These are phyloP conservation scores for Carex littledalei DNA, from an alignment of 176 grass and related monocot species.

Conservation along the genomic window DNA sequence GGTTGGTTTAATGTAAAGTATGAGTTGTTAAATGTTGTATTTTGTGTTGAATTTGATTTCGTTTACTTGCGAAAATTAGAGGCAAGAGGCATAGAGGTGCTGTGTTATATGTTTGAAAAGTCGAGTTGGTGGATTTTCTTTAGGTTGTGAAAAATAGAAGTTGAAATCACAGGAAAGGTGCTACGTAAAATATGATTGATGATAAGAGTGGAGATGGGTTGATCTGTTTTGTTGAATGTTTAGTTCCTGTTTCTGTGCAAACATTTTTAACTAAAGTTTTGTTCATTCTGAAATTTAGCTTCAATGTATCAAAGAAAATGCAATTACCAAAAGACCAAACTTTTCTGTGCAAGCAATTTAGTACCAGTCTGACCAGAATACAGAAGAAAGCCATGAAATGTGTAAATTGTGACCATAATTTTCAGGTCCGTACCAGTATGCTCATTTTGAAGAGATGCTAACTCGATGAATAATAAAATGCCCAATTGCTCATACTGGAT, in stretches of 20 bases:
- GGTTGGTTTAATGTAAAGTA: slow-evolving; percentile 36
- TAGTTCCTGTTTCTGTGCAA: neutral
- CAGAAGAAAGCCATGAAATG: too few species aligned
- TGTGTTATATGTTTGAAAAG: neutral
- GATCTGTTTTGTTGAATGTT: neutral
- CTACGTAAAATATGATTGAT: neutral
- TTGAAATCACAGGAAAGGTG: neutral
- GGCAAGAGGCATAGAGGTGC: neutral
- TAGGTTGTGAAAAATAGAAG: neutral
- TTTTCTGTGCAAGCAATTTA: neutral
- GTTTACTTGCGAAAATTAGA: neutral
- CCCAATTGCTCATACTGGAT: too few species aligned
- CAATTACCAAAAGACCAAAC: neutral
- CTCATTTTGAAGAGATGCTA: too few species aligned
- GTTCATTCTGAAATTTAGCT: neutral
- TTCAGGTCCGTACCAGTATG: too few species aligned
- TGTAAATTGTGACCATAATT: too few species aligned
- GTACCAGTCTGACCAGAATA: neutral
- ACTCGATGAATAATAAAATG: too few species aligned
- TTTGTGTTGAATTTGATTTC: neutral
- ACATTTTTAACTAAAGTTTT: neutral
- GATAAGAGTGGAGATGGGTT: neutral
- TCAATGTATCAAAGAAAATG: neutral
- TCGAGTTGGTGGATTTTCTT: neutral
- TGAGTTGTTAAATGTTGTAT: slow-evolving; percentile 12